Evolutionary conservation across 306 rosid genomes (phyloP), one percentile per base, ranked within the genome.

Genomic region (Lathyrus oleraceus): DNA sequence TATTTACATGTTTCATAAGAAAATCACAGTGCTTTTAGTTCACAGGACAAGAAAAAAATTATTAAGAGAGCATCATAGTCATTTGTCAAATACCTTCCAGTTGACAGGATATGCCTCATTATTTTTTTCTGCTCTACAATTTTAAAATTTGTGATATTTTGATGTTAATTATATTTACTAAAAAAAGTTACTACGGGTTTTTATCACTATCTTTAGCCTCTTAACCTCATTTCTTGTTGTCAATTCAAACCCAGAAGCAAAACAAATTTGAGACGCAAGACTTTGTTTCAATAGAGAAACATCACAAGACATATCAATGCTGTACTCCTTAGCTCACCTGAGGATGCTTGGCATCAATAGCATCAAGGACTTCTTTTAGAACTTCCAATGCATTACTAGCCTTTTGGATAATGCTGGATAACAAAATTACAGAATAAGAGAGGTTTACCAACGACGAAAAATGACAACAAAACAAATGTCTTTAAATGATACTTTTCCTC

Each of bases 291-390:
- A 54, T 5, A 60, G 16, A 76, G 25, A 72, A 21, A 54, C 32
- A 69, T 62, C 36, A 16, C 5, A 15, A 36, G 16, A 35, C 56
- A 49, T 28, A 23, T 61, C 23, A 21, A 63, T 56, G 28, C 40
- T 35, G 39, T n/a, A n/a, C n/a, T 83, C 64, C 72, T 48, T 63
- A 61, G 69, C 78, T 65, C 69, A 93, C 98, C 98, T 89, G 89
- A 51, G 93, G 83, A 82, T 79, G 73, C 38, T 77, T 91, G 72
- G 83, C 54, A 80, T 87, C 87, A 68, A 88, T 80, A 25, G 96
- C 94, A 68, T 90, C 97, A 52, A 90, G 90, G 53, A 93, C 98
- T 76, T 93, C 98, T 73, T 82, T 90, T 58, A 93, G 83, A 67
- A 93, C 86, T 71, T 90, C 90, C 71, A 85, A 81, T 38, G 84